Evolutionary conservation across 2,329 filamentous ascomycete species (phyloP), one percentile per base, ranked within the genome.

Genomic region (Calonectria henricotiae): DNA sequence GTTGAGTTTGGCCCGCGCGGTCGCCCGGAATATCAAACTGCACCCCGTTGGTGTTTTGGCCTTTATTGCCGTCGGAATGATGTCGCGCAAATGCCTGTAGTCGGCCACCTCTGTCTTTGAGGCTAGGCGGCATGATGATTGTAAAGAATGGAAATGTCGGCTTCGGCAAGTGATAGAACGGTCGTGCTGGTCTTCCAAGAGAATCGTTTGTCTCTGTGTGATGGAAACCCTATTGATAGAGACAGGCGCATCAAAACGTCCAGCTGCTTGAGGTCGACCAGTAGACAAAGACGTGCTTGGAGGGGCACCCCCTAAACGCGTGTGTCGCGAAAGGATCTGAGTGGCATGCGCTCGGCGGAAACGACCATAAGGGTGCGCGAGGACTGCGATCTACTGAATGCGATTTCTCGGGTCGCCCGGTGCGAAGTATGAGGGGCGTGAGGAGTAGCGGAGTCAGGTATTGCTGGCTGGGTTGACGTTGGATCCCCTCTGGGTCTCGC

Each of bases 11-110:
- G 49, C 77, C 77, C 46, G 71, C 62, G 27, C 74, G 72, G 65
- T 72, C 76, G 20, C 67, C 65, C 20, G 67, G 71, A 23, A 68
- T 64, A 49, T 75, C 76, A 68, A 75, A 30, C 46, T 76, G 70
- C 43, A 67, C 54, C 32, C 67, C 71, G 35, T 73, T 72, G 44
- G 68, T 70, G 51, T 77, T 75, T 27, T 71, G 67, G 61, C 71
- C 72, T 60, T 60, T 70, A 32, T 74, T 77, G 65, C 64, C 69
- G 44, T 80, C 76, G 43, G 75, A 77, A 23, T 71, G 74, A 23
- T 72, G 70, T 43, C 79, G 75, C 43, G 78, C 81, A 71, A 82
- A 82, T 23, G 76, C 76, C 61, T 76, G 65, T 17, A 82, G 79
- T 61, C 79, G 76, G 46, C 79, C 75, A 30, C 76, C 71, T 72